Evolutionary conservation across 139 green algal species (phyloP).

Genomic region (Diplosphaera chodatii): DNA sequence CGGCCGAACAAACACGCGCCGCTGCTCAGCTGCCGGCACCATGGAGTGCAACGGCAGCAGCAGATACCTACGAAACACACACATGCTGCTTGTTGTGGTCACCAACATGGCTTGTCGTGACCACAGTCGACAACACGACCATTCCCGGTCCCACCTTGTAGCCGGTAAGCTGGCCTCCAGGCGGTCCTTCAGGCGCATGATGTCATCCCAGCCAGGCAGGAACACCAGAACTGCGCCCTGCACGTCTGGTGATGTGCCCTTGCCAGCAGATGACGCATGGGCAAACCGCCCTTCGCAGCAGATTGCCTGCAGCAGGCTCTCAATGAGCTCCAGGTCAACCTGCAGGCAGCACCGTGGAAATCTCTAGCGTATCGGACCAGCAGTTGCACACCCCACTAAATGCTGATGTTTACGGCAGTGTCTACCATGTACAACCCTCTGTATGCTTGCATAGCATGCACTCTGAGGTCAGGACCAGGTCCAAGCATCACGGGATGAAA

Average conservation of each 20-base stretch:
- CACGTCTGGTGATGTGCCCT: background rate
- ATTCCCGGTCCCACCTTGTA: conserved; percentile 11
- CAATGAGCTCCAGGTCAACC: conserved; percentile 45
- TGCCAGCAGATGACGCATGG: background rate
- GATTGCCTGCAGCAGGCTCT: conserved; percentile 35
- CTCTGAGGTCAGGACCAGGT: no score
- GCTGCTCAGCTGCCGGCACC: conserved; percentile 60
- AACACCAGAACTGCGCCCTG: conserved; percentile 74
- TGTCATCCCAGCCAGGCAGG: conserved; percentile 82
- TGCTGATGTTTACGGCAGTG: no score
- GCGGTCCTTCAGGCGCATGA: conserved; percentile 59
- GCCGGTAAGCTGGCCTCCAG: conserved; percentile 37
- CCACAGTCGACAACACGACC: no score
- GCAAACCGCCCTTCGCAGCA: conserved; percentile 30
- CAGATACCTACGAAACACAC: conserved; percentile 12
- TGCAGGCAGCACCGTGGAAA: background rate
- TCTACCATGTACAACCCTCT: no score
- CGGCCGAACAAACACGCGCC: conserved; percentile 55
- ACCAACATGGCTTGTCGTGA: no score
- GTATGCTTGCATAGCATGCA: no score
- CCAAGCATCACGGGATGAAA: no score
- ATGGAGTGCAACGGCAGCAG: conserved; percentile 74
- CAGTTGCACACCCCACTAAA: no score
- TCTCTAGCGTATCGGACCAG: no score
- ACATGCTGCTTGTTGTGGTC: no score